Conservation (phyloP, 352 stramenopile genomes). For the Globisporangium parvum region DNA sequence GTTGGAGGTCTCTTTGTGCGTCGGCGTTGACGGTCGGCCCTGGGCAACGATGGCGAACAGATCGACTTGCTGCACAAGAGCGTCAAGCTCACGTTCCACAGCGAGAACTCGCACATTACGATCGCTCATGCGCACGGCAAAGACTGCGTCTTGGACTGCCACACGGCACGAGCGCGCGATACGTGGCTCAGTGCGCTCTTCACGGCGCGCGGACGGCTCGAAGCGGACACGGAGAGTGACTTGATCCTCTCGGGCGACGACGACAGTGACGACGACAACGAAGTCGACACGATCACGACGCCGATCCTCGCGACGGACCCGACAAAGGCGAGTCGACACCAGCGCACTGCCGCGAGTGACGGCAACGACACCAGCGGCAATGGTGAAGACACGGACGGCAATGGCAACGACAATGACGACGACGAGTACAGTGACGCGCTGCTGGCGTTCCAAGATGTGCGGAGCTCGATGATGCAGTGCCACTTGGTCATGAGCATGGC, state of each 20-base stretch:
- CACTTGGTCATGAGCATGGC: conserved; percentile 39
- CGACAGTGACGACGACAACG: conserved; percentile 26
- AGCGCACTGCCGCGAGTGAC: not conserved
- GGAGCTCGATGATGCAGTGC: conserved; percentile 59
- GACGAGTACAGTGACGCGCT: conserved; percentile 48
- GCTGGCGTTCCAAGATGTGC: conserved; percentile 47
- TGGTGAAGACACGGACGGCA: conserved; percentile 13
- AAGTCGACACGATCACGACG: not conserved
- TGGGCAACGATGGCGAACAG: conserved; percentile 13
- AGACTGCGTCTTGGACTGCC: conserved; percentile 47
- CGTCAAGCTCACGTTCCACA: conserved; percentile 58
- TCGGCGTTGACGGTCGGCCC: too few species aligned
- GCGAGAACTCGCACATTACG: conserved; percentile 47
- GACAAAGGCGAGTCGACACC: too few species aligned
- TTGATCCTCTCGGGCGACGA: conserved; percentile 34
- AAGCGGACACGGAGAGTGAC: conserved; percentile 36
- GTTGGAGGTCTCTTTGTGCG: not conserved
- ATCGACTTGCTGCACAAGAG: conserved; percentile 51
- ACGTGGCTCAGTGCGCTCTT: conserved; percentile 62
- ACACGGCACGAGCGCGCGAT: conserved; percentile 34
- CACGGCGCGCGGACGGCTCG: conserved; percentile 31
- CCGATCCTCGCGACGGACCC: too few species aligned
- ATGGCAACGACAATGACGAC: conserved; percentile 14
- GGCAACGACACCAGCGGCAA: conserved; percentile 3
- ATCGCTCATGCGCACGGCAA: conserved; percentile 31